Percentiles rank a stretch among this genome's conserved stretches.
Evolutionary conservation across 345 rosid genomes (phyloP).

Genomic region (Kernera saxatilis): DNA sequence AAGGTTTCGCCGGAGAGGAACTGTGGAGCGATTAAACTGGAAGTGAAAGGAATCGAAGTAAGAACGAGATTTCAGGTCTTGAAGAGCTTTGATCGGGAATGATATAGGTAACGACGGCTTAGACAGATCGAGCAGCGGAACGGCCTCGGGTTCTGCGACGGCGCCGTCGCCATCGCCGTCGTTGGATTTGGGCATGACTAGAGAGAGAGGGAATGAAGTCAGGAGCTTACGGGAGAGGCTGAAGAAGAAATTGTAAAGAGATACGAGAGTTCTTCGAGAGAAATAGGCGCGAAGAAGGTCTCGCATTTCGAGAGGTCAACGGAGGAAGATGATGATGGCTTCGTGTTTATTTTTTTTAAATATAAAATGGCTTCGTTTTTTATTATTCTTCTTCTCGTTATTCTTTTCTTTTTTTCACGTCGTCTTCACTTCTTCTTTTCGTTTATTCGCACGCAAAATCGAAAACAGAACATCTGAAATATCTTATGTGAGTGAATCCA

Average conservation of each 20-base stretch:
- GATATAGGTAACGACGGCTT: constrained; percentile 60
- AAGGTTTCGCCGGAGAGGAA: constrained; percentile 38
- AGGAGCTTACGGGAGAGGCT: constrained; percentile 4
- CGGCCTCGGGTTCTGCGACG: constrained; percentile 13
- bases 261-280: constrained; percentile 27
- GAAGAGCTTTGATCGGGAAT: constrained; percentile 62
- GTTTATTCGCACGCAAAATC: constrained; percentile 24
- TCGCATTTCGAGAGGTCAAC: constrained; percentile 22
- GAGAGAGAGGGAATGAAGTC: constrained; percentile 15
- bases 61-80: constrained; percentile 51
- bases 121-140: constrained; percentile 44
- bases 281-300: constrained; percentile 26
- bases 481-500: not conserved
- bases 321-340: constrained; percentile 1
- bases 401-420: not conserved
- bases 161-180: constrained; percentile 1
- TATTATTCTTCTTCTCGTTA: not conserved
- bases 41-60: constrained; percentile 78
- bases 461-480: not conserved
- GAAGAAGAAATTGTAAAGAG: constrained; percentile 30
- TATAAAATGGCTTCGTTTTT: not conserved
- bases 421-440: not conserved
- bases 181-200: constrained; percentile 30
- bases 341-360: not conserved
- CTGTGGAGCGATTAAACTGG: constrained; percentile 57